A percentile compares a stretch with the other conserved stretches of the same genome.
These are phyloP conservation scores for Salix suchowensis DNA, from an alignment of 345 rosid genomes.

Conservation along the genomic window DNA sequence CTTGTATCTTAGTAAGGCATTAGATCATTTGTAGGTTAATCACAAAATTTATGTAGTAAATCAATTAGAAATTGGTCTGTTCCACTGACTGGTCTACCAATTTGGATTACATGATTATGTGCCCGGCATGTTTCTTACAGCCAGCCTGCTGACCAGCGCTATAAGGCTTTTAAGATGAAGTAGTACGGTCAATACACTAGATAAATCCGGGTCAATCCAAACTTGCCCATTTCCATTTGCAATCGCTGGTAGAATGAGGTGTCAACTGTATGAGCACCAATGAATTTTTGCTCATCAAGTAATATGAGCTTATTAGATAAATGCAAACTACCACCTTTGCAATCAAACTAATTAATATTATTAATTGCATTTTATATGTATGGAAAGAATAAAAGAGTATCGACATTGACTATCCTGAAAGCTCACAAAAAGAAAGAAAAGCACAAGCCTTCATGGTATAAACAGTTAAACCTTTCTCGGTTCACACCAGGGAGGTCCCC, in stretches of 20 bases:
- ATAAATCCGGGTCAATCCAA: too few species aligned
- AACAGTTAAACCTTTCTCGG: slow-evolving; percentile 20
- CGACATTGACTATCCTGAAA: neutral
- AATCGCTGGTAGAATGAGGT: neutral
- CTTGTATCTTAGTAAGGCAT: neutral
- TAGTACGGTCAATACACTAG: too few species aligned
- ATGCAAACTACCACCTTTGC: too few species aligned
- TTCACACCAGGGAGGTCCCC: slow-evolving; percentile 24
- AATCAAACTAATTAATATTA: neutral
- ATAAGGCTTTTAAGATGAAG: too few species aligned
- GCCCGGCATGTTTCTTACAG: too few species aligned
- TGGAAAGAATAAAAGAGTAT: neutral
- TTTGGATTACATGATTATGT: neutral
- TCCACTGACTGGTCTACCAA: neutral
- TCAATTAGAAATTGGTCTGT: neutral
- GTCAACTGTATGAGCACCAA: neutral
- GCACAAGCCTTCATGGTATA: neutral
- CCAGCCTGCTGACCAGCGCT: too few species aligned
- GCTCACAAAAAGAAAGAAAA: neutral
- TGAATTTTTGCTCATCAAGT: neutral
- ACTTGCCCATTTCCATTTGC: neutral
- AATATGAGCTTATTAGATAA: too few species aligned
- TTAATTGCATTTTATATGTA: neutral
- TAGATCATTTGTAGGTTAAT: neutral
- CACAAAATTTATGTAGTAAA: neutral